phyloP scores from a whole-genome alignment of 2,329 filamentous ascomycete genomes.

The Nemania diffusa region DNA sequence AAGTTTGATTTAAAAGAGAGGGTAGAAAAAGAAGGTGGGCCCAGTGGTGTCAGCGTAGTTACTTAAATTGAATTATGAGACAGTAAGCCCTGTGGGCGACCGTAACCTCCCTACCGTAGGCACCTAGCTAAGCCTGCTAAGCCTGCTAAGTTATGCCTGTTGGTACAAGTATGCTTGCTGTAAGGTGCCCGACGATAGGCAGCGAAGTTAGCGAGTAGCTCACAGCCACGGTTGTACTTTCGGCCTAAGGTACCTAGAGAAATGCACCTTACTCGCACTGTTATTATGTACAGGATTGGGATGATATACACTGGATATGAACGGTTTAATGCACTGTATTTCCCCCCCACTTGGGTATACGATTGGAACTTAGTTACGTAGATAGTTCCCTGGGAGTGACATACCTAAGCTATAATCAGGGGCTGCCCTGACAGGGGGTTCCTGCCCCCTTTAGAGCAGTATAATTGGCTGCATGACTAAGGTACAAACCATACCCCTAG shows the following conservation, averaged over 20 bases:
- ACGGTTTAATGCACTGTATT: constrained; percentile 7
- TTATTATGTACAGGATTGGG: rapidly evolving
- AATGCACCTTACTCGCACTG: not conserved
- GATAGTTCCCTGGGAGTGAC: too few species aligned
- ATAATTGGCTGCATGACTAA: constrained; percentile 23
- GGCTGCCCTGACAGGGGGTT: constrained; percentile 4
- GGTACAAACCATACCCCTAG: constrained; percentile 3
- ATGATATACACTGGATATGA: not conserved
- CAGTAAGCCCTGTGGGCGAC: too few species aligned
- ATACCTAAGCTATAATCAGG: too few species aligned
- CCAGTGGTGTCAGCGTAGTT: too few species aligned
- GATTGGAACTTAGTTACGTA: not conserved
- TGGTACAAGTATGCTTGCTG: too few species aligned
- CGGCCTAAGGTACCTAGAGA: not conserved
- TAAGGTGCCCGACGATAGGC: constrained; percentile 10
- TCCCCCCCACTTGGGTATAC: not conserved
- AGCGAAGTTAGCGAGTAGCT: constrained; percentile 21
- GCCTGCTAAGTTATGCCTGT: too few species aligned
- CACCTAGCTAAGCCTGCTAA: too few species aligned
- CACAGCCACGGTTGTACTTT: not conserved
- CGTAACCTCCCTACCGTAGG: too few species aligned
- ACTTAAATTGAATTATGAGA: too few species aligned
- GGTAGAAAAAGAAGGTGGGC: too few species aligned
- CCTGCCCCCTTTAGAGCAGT: constrained; percentile 4
- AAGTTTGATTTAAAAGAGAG: too few species aligned